Evolutionary conservation across 805 yeast genomes (phyloP).

Genomic region (Kuraishia capsulata): DNA sequence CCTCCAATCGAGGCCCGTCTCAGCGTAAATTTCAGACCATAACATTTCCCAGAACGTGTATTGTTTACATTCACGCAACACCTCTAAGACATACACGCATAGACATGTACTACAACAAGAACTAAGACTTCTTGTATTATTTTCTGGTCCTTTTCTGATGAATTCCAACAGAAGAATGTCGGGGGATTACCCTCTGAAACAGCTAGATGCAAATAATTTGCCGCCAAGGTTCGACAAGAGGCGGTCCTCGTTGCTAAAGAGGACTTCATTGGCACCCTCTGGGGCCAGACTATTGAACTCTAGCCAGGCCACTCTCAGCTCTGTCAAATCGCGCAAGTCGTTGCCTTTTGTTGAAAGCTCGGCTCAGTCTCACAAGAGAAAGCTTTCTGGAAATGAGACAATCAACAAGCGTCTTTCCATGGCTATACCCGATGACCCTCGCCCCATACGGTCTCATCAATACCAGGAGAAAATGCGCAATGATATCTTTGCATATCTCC

Average conservation of each 20-base stretch:
- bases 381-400: conserved; percentile 12
- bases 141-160: too few species aligned
- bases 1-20: too few species aligned
- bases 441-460: conserved; percentile 69
- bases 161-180: not conserved
- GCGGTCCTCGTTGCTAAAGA: not conserved
- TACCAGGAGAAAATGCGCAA: conserved; percentile 60
- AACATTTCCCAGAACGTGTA: too few species aligned
- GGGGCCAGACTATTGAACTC: conserved; percentile 10
- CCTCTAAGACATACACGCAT: too few species aligned
- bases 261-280: not conserved
- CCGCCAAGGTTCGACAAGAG: not conserved
- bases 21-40: too few species aligned
- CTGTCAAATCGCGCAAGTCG: conserved; percentile 15
- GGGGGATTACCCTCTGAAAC: not conserved
- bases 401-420: conserved; percentile 12
- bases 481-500: conserved; percentile 57
- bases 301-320: conserved; percentile 6
- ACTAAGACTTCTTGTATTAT: too few species aligned
- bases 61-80: too few species aligned
- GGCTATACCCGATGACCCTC: conserved; percentile 37
- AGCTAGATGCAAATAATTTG: not conserved
- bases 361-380: conserved; percentile 8
- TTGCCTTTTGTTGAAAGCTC: conserved; percentile 12
- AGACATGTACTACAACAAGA: too few species aligned